Evolutionary conservation across 106 monocot species (phyloP).

Genomic region (Allium cepa): DNA sequence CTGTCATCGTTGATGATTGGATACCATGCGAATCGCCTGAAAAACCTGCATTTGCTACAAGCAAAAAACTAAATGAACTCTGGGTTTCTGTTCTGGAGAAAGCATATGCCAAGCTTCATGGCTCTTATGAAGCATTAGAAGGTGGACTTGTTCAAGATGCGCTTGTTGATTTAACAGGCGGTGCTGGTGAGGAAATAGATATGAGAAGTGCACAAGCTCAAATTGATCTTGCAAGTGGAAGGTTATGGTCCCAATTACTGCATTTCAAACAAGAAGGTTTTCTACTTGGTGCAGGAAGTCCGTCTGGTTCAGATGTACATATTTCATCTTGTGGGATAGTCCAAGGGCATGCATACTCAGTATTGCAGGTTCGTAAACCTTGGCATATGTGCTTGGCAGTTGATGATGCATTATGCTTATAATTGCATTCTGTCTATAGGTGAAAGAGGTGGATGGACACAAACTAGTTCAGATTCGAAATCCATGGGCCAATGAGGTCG

Average conservation of each 20-base stretch:
- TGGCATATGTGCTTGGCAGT: too few relatives aligned
- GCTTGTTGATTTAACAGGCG: slow-evolving; percentile 96
- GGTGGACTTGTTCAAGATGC: slow-evolving; percentile 99
- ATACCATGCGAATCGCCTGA: slow-evolving; percentile 91
- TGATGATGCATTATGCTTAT: too few relatives aligned
- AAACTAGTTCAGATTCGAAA: slow-evolving; percentile 97
- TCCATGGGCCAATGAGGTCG: slow-evolving; percentile 99
- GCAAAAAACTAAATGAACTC: slow-evolving; percentile 83
- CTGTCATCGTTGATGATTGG: slow-evolving; percentile 98
- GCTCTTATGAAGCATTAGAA: slow-evolving; percentile 94
- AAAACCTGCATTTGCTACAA: slow-evolving; percentile 97
- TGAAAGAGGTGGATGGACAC: slow-evolving; percentile 92
- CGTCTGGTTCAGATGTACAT: slow-evolving; percentile 93
- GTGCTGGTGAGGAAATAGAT: slow-evolving; percentile 98
- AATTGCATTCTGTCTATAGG: slow-evolving; percentile 19
- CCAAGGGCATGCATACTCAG: slow-evolving; percentile 97
- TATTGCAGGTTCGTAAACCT: slow-evolving; percentile 61
- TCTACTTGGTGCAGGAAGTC: slow-evolving; percentile 96
- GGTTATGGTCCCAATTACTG: slow-evolving; percentile 94
- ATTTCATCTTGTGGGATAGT: slow-evolving; percentile 96
- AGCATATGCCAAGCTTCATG: slow-evolving; percentile 97
- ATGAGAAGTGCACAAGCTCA: slow-evolving; percentile 92
- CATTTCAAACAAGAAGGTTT: slow-evolving; percentile 92
- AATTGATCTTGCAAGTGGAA: slow-evolving; percentile 95
- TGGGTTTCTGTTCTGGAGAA: slow-evolving; percentile 99